These are phyloP conservation scores for Cichorium intybus DNA, from an alignment of 140 eudicot genomes.

Conservation along the genomic window DNA sequence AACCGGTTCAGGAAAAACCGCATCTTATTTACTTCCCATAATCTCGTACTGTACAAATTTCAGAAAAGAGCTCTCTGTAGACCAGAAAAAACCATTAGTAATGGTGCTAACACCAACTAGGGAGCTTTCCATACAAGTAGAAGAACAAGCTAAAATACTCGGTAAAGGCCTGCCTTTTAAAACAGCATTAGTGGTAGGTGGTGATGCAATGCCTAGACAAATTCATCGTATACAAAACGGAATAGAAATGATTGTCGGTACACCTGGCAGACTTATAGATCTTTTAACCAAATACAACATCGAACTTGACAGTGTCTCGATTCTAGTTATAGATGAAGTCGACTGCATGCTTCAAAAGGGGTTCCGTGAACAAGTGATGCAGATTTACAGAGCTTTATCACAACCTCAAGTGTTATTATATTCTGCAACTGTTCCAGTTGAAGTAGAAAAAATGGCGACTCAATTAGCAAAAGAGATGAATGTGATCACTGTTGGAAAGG, in stretches of 20 bases:
- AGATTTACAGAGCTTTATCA: slow-evolving; percentile 70
- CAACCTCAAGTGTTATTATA: slow-evolving; percentile 76
- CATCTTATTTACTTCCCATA: slow-evolving; percentile 78
- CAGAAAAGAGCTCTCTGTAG: slow-evolving; percentile 20
- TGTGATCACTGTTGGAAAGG: slow-evolving; percentile 57
- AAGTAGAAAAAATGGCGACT: slow-evolving; percentile 72
- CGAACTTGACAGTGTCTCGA: slow-evolving; percentile 53
- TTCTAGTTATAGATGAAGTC: slow-evolving; percentile 86
- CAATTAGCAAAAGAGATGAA: slow-evolving; percentile 48
- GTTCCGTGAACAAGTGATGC: slow-evolving; percentile 88
- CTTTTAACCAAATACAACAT: slow-evolving; percentile 75
- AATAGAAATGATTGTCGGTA: slow-evolving; percentile 73
- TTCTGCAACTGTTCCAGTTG: slow-evolving; percentile 78
- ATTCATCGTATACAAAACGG: slow-evolving; percentile 69
- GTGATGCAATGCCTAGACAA: slow-evolving; percentile 89
- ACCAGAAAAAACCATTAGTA: slow-evolving; percentile 49
- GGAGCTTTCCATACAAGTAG: slow-evolving; percentile 92
- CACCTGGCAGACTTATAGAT: slow-evolving; percentile 94
- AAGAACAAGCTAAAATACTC: slow-evolving; percentile 81
- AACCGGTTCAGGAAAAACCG: slow-evolving; percentile 96
- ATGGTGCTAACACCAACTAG: slow-evolving; percentile 87
- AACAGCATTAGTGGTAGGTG: slow-evolving; percentile 93
- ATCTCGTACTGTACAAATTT: slow-evolving; percentile 51
- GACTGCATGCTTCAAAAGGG: slow-evolving; percentile 91
- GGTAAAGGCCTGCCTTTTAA: slow-evolving; percentile 87